Conservation (phyloP, 805 yeast genomes). For the Ogataea methanolica region DNA sequence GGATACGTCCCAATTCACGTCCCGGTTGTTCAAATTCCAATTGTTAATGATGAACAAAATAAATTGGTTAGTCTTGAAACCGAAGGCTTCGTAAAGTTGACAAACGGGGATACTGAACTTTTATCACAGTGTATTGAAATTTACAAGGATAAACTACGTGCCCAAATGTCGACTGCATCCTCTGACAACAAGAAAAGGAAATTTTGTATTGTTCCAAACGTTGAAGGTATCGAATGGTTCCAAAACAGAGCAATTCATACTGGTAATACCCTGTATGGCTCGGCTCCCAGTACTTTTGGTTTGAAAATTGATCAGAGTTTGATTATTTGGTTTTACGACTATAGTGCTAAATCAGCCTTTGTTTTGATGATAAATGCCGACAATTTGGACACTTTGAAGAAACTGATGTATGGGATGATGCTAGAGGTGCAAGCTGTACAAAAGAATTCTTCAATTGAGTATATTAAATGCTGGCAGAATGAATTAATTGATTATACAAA, state of each 20-base stretch:
- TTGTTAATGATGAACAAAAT: neutral
- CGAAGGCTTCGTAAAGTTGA: neutral
- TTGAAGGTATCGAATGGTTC: conserved; percentile 37
- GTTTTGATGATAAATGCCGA: conserved; percentile 18
- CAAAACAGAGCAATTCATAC: conserved; percentile 30
- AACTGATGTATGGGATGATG: conserved; percentile 10
- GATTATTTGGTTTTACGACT: conserved; percentile 41
- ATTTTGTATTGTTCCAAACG: conserved; percentile 34
- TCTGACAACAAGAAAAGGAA: conserved; percentile 7
- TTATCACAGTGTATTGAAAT: conserved; percentile 4
- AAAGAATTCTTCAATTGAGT: conserved; percentile 2
- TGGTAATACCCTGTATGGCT: neutral
- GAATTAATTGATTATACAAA: conserved; percentile 16
- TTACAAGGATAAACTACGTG: conserved; percentile 6
- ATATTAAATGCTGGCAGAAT: conserved; percentile 22
- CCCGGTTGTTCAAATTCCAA: conserved; percentile 15
- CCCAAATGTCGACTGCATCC: neutral
- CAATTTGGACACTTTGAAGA: conserved; percentile 5
- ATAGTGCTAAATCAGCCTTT: conserved; percentile 5
- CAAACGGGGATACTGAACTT: neutral
- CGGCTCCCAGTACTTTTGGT: conserved; percentile 9
- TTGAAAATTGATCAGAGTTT: conserved; percentile 23
- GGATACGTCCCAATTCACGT: conserved; percentile 42
- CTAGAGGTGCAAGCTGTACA: conserved; percentile 5
- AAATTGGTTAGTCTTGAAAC: neutral